Evolutionary conservation across 306 rosid genomes (phyloP).

Genomic region (Malus asiatica): DNA sequence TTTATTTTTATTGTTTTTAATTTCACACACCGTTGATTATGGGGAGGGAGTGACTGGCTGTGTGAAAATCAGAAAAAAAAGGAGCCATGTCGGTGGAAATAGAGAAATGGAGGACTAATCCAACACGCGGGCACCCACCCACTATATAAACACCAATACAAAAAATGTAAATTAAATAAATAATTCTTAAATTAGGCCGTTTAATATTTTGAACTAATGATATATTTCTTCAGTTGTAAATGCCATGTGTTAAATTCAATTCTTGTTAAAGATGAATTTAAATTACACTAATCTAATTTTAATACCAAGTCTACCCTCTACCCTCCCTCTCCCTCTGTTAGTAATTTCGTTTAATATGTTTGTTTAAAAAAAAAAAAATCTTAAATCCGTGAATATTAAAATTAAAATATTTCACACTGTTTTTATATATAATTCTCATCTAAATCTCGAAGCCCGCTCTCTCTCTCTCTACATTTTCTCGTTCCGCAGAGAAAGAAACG

Average conservation of each 20-base stretch:
- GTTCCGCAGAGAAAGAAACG: not conserved
- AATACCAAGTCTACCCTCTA: too few species aligned
- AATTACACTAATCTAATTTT: accelerated
- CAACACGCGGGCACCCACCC: constrained; percentile 12
- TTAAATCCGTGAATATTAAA: not conserved
- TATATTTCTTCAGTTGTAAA: accelerated
- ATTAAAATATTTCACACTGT: not conserved
- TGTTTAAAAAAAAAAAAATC: too few species aligned
- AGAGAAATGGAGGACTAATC: constrained; percentile 18
- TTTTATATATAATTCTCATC: constrained; percentile 15
- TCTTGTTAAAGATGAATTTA: too few species aligned
- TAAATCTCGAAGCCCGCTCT: constrained; percentile 31
- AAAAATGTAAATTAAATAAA: not conserved
- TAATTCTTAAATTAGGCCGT: not conserved
- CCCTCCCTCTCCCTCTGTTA: too few species aligned
- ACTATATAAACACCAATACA: not conserved
- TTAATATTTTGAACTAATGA: too few species aligned
- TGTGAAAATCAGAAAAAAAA: constrained; percentile 9
- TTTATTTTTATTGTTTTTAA: too few species aligned
- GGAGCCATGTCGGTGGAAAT: constrained; percentile 43
- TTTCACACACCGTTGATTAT: not conserved
- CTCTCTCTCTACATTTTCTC: not conserved
- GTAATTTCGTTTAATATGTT: too few species aligned
- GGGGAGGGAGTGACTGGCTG: not conserved
- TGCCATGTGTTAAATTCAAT: too few species aligned